phyloP scores from a whole-genome alignment of 2,329 filamentous ascomycete genomes.

The Pyrenophora teres region DNA sequence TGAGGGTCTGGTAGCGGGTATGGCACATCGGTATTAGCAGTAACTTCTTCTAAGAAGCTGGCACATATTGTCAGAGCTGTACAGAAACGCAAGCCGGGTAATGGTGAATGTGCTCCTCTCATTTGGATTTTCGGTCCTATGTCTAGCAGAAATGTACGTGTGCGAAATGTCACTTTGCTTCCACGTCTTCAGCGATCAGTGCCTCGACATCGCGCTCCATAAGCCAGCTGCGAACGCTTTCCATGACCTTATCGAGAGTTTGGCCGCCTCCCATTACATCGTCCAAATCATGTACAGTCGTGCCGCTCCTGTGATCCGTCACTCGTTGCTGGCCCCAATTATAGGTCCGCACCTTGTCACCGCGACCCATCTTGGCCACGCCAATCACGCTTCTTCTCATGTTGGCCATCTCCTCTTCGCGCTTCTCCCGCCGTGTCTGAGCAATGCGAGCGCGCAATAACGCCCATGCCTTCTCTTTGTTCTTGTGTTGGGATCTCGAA shows the following conservation, averaged over 20 bases:
- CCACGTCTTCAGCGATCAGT: constrained; percentile 57
- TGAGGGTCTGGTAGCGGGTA: no score
- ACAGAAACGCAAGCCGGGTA: no score
- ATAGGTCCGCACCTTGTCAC: constrained; percentile 93
- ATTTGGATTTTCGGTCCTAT: no score
- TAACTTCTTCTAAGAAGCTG: no score
- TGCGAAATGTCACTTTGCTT: constrained; percentile 22
- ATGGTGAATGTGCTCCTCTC: no score
- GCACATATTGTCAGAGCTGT: no score
- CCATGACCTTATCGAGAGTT: constrained; percentile 74
- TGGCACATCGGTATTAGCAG: no score
- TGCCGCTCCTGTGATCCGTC: constrained; percentile 82
- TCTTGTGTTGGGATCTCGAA: constrained; percentile 84
- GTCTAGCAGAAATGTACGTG: no score
- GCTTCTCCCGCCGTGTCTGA: constrained; percentile 75
- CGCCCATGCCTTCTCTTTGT: constrained; percentile 85
- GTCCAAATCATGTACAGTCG: constrained; percentile 79
- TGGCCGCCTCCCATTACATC: constrained; percentile 78
- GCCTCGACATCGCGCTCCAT: constrained; percentile 73
- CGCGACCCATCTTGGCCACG: constrained; percentile 79
- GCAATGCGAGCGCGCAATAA: constrained; percentile 82
- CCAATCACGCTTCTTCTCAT: constrained; percentile 80
- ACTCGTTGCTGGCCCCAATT: constrained; percentile 80
- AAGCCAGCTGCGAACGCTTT: constrained; percentile 77
- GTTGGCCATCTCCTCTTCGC: constrained; percentile 77